These are phyloP conservation scores for Pisolithus orientalis DNA, from an alignment of 768 basidiomycete genomes.

Conservation along the genomic window DNA sequence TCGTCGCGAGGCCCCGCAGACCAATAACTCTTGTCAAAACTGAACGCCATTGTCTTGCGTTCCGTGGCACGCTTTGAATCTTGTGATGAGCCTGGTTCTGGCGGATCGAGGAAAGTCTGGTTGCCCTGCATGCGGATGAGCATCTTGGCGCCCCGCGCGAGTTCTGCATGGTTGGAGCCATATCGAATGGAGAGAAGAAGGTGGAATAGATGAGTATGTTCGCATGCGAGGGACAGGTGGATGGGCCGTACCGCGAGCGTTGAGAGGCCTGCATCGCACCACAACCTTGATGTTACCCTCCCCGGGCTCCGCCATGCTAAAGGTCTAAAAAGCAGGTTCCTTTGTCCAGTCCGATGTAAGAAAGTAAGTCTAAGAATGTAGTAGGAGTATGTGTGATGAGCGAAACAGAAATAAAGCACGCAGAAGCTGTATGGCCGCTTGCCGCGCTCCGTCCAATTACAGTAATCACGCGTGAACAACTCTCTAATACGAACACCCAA, in stretches of 20 bases:
- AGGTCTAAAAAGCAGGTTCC: slow-evolving; percentile 8
- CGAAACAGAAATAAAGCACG: not conserved
- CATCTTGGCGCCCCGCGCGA: slow-evolving; percentile 86
- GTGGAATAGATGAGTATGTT: not conserved
- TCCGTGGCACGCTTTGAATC: slow-evolving; percentile 81
- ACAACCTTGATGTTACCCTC: slow-evolving; percentile 92
- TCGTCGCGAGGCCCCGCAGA: slow-evolving; percentile 89
- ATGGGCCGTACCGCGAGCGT: slow-evolving; percentile 70
- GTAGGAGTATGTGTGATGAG: slow-evolving; percentile 6
- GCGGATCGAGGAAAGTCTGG: slow-evolving; percentile 89
- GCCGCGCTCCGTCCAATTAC: not conserved
- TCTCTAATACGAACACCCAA: no score
- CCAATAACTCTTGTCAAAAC: slow-evolving; percentile 98
- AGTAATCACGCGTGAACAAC: no score
- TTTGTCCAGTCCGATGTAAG: slow-evolving; percentile 7
- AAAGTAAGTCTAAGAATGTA: slow-evolving; percentile 1
- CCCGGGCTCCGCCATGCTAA: slow-evolving; percentile 64
- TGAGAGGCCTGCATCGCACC: slow-evolving; percentile 94
- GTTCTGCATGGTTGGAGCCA: slow-evolving; percentile 46
- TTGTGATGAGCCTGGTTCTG: slow-evolving; percentile 64
- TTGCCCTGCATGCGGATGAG: slow-evolving; percentile 95
- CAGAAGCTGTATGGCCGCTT: not conserved
- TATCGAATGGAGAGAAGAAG: not conserved
- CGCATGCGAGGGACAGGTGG: slow-evolving; percentile 1
- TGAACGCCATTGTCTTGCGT: slow-evolving; percentile 84